Conservation (phyloP, 2,329 filamentous ascomycete species). For the Dactylonectria macrodidyma region DNA sequence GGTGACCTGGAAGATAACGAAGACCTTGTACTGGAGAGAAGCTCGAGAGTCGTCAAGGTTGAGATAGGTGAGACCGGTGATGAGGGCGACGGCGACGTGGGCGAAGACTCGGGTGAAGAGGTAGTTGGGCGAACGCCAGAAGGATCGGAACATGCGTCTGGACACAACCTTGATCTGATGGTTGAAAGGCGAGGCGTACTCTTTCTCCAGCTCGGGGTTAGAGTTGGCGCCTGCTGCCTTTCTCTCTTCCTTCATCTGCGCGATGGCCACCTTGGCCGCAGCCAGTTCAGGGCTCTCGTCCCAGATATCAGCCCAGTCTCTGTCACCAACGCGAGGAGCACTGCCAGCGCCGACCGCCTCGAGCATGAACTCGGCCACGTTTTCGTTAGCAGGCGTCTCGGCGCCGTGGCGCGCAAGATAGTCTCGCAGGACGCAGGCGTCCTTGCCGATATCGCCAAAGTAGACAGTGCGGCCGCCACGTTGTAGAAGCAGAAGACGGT, state of each 20-base stretch:
- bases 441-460: slow-evolving; percentile 86
- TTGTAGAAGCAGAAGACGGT: slow-evolving; percentile 84
- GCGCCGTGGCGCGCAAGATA: slow-evolving; percentile 75
- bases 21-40: slow-evolving; percentile 87
- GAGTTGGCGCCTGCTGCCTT: slow-evolving; percentile 56
- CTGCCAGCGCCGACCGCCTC: slow-evolving; percentile 86
- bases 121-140: slow-evolving; percentile 91
- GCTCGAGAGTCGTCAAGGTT: slow-evolving; percentile 82
- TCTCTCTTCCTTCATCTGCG: slow-evolving; percentile 75
- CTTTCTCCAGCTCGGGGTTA: slow-evolving; percentile 73
- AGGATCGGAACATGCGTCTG: slow-evolving; percentile 80
- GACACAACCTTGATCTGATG: slow-evolving; percentile 86
- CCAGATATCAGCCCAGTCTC: slow-evolving; percentile 89
- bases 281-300: slow-evolving; percentile 79
- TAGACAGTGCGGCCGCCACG: slow-evolving; percentile 87
- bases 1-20: slow-evolving; percentile 91
- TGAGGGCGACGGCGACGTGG: slow-evolving; percentile 82
- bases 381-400: slow-evolving; percentile 68
- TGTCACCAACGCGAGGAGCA: slow-evolving; percentile 78
- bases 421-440: slow-evolving; percentile 78
- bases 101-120: slow-evolving; percentile 90
- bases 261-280: slow-evolving; percentile 76
- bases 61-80: slow-evolving; percentile 86
- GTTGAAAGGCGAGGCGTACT: slow-evolving; percentile 85
- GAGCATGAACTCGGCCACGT: slow-evolving; percentile 85